phyloP scores from a whole-genome alignment of 345 rosid genomes.

The Heritiera fomes region DNA sequence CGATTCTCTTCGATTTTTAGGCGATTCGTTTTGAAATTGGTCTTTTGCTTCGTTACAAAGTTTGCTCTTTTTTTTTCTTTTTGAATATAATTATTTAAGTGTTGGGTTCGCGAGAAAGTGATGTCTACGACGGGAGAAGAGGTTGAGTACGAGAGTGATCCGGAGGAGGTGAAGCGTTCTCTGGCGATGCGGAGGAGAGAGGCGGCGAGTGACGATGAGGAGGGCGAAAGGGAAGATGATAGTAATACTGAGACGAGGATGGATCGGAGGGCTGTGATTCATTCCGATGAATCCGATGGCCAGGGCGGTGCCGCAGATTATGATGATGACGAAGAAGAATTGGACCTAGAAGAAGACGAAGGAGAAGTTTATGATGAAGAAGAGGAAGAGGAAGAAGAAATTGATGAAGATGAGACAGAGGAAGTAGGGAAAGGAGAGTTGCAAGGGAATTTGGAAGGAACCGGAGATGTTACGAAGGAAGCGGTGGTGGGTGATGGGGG shows the following conservation, averaged over 20 bases:
- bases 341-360: conserved; percentile 38
- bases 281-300: conserved; percentile 71
- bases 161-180: conserved; percentile 73
- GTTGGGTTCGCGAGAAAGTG: conserved; percentile 15
- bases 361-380: conserved; percentile 45
- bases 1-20: conserved; percentile 13
- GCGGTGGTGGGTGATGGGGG: conserved; percentile 27
- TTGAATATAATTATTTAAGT: conserved; percentile 10
- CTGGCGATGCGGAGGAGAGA: conserved; percentile 68
- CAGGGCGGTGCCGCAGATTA: conserved; percentile 64
- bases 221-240: conserved; percentile 36
- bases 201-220: conserved; percentile 90
- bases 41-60: conserved; percentile 2
- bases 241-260: conserved; percentile 26
- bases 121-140: conserved; percentile 60
- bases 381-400: conserved; percentile 42
- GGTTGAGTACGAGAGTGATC: conserved; percentile 84
- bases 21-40: conserved; percentile 3
- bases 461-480: conserved; percentile 11
- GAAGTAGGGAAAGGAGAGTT: conserved; percentile 16
- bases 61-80: neutral
- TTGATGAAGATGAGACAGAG: conserved; percentile 31
- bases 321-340: conserved; percentile 45
- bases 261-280: conserved; percentile 46
- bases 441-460: conserved; percentile 35